phyloP scores from a whole-genome alignment of 192 early-diverging fungal species.

The Backusella luteola region DNA sequence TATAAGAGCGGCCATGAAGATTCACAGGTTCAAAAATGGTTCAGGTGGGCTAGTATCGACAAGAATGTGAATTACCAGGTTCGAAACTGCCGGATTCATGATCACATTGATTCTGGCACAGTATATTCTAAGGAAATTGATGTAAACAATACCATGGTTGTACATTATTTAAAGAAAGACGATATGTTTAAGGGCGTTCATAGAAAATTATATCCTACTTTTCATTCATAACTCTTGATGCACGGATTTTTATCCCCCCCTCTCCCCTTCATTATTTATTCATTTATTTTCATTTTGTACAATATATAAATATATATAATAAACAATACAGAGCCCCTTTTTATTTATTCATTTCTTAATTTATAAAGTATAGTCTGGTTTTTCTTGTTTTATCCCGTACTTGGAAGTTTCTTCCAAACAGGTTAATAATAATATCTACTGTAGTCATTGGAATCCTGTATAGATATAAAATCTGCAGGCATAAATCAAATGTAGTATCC shows the following conservation, averaged over 20 bases:
- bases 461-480: too few species aligned
- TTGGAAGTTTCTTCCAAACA: too few species aligned
- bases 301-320: not conserved
- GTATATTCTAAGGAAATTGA: conserved; percentile 25
- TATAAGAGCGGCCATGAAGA: conserved; percentile 32
- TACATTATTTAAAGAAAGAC: conserved; percentile 24
- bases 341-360: not conserved
- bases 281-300: not conserved
- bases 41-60: conserved; percentile 18
- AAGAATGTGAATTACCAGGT: conserved; percentile 19
- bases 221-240: not conserved
- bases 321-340: not conserved
- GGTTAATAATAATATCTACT: too few species aligned
- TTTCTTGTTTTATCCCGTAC: too few species aligned
- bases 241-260: not conserved
- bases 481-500: too few species aligned
- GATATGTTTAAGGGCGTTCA: conserved; percentile 14
- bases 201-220: conserved; percentile 1
- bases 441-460: too few species aligned
- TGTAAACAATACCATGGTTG: conserved; percentile 17
- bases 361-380: too few species aligned
- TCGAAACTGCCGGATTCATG: conserved; percentile 25
- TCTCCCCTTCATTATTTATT: not conserved
- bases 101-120: conserved; percentile 13
- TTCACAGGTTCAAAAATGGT: conserved; percentile 33